Evolutionary conservation across 2,329 filamentous ascomycete species (phyloP), one percentile per base, ranked within the genome.

Genomic region (Aspergillus sp.): DNA sequence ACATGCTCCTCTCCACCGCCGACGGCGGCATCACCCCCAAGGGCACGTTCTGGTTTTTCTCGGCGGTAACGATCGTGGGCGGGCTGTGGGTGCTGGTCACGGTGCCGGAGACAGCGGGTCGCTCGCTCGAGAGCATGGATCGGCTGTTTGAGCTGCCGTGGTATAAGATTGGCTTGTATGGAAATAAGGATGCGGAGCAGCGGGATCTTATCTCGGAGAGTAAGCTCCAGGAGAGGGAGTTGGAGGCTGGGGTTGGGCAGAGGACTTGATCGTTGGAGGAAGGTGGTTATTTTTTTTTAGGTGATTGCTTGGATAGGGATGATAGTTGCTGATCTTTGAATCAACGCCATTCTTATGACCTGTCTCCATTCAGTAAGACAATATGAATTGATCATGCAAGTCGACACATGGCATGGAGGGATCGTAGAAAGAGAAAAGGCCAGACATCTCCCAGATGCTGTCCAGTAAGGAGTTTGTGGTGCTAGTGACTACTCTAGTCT

Each of bases 11-110:
- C 1, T 51, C 58, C 2, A 53, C 56, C 13, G 45, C 53, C 0
- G 42, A 63, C 4, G 71, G 70, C 8, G 70, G 72, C 24, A 76
- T 82, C 65, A 76, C 73, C 0, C 75, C 74, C 22, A 82, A 79
- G 53, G 89, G 89, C 0, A 91, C 88, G 0, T 92, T 92, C 75
- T 86, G 87, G 81, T 88, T 86, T 73, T 92, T 91, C 69, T 78
- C 81, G 0, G 82, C 79, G 2, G 78, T 91, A 9, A 91, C 88
- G 0, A 58, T 87, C 1, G 42, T 90, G 4, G 88, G 88, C 24
- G 82, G 86, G 3, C 30, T 79, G 3, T 91, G 86, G 85, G 87
- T 87, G 3, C 88, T 79, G 77, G 81, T 89, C 69, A 86, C 80
- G 55, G 79, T 92, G 1, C 88, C 88, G 0, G 88, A 91, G 76